Evolutionary conservation across 1,284 basidiomycete species (phyloP), one percentile per base, ranked within the genome.

Genomic region (Cutaneotrichosporon cutaneum): DNA sequence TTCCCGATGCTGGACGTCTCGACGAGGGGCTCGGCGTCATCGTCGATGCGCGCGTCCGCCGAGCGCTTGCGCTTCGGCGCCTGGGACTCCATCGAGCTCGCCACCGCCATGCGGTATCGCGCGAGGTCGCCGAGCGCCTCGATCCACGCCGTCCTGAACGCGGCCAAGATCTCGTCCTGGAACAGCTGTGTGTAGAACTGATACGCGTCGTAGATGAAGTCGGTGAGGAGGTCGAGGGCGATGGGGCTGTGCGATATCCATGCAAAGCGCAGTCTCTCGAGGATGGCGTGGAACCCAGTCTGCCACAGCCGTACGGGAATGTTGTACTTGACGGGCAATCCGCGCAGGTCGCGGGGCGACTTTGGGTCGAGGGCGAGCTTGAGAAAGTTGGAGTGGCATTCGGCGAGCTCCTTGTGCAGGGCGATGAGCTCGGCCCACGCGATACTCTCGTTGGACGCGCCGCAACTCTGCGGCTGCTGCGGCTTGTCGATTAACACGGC

Each of bases 71-170:
- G 55, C 35, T 52, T 69, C 77, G 36, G 60, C n/a, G 70, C 70
- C 76, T 77, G 75, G 11, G 73, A 68, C 36, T 73, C 70, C 26
- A 80, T 70, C 59, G 80, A 70, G 52, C 75, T 80, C 10, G 84
- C 90, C n/a, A 96, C 90, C 3, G 90, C 89, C 91, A 98, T 95
- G 54, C 91, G 86, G 76, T 96, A 98, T 30, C 94, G 84, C 0
- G 95, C 94, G 35, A 99, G 84, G 78, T 98, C 94, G 26, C 95
- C 95, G 14, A 99, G 86, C 6, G 94, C 92, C 77, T 99, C 94
- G 57, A 98, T 87, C 94, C 95, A 99, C 1, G 88, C 87, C 1
- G 86, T 83, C 61, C 88, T 87, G 81, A 94, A 94, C 10, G 81
- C 78, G 13, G 78, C 79, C 57, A 97, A 85, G 2, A 82, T 84